phyloP scores from a whole-genome alignment of 2,329 filamentous ascomycete species.

The Fusarium mangiferae region DNA sequence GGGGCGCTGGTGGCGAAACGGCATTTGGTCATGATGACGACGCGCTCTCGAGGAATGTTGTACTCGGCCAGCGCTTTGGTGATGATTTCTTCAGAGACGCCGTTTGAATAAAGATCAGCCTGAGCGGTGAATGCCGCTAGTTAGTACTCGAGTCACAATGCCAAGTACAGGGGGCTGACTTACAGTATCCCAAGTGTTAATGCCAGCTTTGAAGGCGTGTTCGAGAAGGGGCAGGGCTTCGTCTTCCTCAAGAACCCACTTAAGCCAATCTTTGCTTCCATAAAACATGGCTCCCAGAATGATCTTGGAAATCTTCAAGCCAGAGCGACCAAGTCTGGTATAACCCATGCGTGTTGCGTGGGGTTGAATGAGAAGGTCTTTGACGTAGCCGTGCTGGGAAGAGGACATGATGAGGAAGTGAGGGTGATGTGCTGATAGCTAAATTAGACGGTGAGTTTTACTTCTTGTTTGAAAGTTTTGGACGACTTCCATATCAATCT shows the following conservation, averaged over 20 bases:
- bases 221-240: background rate
- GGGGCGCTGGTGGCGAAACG: background rate
- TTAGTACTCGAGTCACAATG: too few relatives aligned
- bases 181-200: background rate
- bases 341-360: background rate
- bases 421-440: fast-evolving
- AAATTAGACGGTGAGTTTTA: fast-evolving
- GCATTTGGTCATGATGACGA: background rate
- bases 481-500: fast-evolving
- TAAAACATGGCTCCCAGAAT: background rate
- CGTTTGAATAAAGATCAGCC: background rate
- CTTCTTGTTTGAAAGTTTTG: fast-evolving
- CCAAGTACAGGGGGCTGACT: background rate
- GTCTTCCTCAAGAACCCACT: background rate
- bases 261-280: background rate
- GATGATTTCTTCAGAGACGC: background rate
- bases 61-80: background rate
- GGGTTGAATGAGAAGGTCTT: background rate
- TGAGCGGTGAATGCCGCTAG: background rate
- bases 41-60: background rate
- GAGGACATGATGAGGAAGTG: background rate
- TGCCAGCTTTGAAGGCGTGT: background rate
- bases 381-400: background rate
- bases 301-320: background rate
- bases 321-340: background rate